A percentile compares a stretch with the other conserved stretches of the same genome.
phyloP scores from a whole-genome alignment of 2,329 filamentous ascomycete species.

The Trichoderma harzianum region DNA sequence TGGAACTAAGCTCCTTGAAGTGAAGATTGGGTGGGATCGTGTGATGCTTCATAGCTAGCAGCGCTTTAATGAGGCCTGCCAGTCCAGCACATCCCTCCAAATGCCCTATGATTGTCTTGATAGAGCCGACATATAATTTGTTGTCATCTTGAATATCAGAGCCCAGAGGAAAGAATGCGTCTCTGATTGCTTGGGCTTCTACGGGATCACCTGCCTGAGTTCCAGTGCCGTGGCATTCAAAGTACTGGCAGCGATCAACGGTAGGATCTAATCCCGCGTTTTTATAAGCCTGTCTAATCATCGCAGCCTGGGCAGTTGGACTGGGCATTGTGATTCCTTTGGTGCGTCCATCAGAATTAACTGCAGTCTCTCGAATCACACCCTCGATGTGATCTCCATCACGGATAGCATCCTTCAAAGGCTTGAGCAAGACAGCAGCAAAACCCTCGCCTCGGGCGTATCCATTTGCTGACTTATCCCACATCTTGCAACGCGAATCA shows the following conservation, averaged over 20 bases:
- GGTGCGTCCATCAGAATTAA: too few relatives aligned
- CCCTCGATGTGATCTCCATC: too few relatives aligned
- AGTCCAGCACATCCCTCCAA: too few relatives aligned
- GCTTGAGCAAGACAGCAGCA: too few relatives aligned
- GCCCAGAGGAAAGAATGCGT: background rate
- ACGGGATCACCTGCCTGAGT: slow-evolving; percentile 31
- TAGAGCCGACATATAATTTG: too few relatives aligned
- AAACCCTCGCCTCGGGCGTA: background rate
- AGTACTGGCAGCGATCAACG: slow-evolving; percentile 31
- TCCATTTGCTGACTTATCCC: slow-evolving; percentile 21
- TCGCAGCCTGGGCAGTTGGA: too few relatives aligned
- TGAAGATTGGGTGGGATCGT: slow-evolving; percentile 27
- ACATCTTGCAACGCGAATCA: slow-evolving; percentile 35
- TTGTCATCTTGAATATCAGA: too few relatives aligned
- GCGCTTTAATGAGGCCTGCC: slow-evolving; percentile 10
- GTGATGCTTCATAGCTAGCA: slow-evolving; percentile 14
- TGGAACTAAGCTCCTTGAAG: slow-evolving; percentile 19
- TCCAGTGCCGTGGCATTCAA: slow-evolving; percentile 14
- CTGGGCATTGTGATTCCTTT: too few relatives aligned
- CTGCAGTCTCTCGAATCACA: too few relatives aligned
- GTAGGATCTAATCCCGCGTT: slow-evolving; percentile 34
- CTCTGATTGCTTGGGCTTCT: background rate
- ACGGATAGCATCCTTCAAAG: too few relatives aligned
- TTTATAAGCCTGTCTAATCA: background rate
- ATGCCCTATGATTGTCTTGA: too few relatives aligned